These are phyloP conservation scores for Botryotinia narcissicola DNA, from an alignment of 2,329 filamentous ascomycete genomes.

Conservation along the genomic window DNA sequence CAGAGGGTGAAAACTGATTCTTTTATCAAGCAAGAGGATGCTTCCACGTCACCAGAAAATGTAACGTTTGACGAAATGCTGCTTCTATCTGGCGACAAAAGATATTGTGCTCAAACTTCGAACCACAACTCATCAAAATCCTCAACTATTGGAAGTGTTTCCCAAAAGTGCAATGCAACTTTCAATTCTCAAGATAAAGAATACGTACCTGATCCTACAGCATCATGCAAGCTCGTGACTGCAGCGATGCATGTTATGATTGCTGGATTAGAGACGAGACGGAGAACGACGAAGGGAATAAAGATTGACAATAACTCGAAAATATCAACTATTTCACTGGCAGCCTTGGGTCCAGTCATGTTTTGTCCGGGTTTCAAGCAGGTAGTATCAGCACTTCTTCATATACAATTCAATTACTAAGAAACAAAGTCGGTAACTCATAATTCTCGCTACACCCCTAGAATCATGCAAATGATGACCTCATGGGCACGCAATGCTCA, in stretches of 20 bases:
- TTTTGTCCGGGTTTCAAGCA: conserved; percentile 36
- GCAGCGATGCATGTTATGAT: conserved; percentile 24
- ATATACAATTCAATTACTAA: conserved; percentile 8
- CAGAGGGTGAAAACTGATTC: too few species aligned
- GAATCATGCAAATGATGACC: conserved; percentile 16
- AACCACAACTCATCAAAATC: background rate
- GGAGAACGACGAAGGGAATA: conserved; percentile 18
- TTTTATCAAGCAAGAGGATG: background rate
- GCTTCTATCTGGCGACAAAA: background rate
- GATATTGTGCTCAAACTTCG: background rate
- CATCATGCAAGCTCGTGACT: conserved; percentile 20
- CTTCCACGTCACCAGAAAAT: background rate
- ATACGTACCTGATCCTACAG: background rate
- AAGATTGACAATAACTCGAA: conserved; percentile 22
- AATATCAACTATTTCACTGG: conserved; percentile 13
- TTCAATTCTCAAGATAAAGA: background rate
- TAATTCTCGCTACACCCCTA: conserved; percentile 18
- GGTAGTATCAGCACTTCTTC: conserved; percentile 21
- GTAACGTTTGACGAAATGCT: background rate
- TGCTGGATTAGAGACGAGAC: conserved; percentile 13
- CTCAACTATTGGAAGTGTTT: background rate
- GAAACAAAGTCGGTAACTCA: conserved; percentile 13
- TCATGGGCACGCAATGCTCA: conserved; percentile 20
- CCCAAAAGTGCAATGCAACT: background rate
- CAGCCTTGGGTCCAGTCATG: conserved; percentile 23